Evolutionary conservation across 1,284 basidiomycete genomes (phyloP), one percentile per base, ranked within the genome.

Genomic region (Afroboletus lepidellus): DNA sequence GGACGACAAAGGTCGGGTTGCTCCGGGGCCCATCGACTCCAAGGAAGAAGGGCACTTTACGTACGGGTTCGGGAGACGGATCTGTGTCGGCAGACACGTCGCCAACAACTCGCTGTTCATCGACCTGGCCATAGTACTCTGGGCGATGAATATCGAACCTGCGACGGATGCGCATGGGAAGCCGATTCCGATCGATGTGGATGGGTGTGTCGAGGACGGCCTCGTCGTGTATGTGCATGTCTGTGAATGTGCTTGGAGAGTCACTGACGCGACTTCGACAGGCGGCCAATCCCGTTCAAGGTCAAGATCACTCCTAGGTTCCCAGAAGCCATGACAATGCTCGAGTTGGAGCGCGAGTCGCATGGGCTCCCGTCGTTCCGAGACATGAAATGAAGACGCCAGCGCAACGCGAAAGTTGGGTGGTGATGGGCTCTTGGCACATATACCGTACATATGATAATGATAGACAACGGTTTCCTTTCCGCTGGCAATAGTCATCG

Each of bases 31-130:
- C 6, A 21, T 15, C 3, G 30, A 45, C 33, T 51, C 43, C 2
- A 50, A 41, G 23, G 50, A 52, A 21, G 52, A 53, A 18, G 52
- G 52, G 0, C 43, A 46, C n/a, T 52, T 54, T 7, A 29, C 50
- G 4, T 52, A 46, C 38, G 49, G 52, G 0, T 54, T 54, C 41
- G 50, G 52, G 1, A 52, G 43, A 29, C 43, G 56, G 15, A 48
- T 57, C 8, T 57, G 56, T 16, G 38, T 52, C 2, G 56, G 57
- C 8, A 51, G 49, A 32, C 47, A 51, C 33, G 23, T 57, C 20
- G 48, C 52, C 2, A 58, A 56, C 59, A 69, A 45, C 59, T 65
- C 45, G 55, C 51, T 45, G 48, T 70, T 30, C 36, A 55, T 54
- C 41, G 37, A 58, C 39, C 42, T 55, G 18, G 51, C 39, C n/a